Base-by-base conservation (phyloP, 2,329 filamentous ascomycete genomes). In the Pseudopyrenochaeta lycopersici region DNA sequence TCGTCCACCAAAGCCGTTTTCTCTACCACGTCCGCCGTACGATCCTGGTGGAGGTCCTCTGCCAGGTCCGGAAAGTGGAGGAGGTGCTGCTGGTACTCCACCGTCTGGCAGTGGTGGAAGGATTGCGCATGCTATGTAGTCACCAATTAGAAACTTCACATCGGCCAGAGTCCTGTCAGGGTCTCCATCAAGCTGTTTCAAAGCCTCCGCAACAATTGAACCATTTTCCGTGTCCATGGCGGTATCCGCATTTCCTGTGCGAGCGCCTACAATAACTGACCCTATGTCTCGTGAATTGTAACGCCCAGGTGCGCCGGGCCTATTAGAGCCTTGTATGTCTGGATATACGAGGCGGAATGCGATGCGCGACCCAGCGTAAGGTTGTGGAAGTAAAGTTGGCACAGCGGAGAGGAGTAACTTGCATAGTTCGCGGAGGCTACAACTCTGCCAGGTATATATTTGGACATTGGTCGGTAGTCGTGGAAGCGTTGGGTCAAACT, bases 331-430 rank as follows among this genome's bases (percentile, higher is more conserved):
- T 46, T 81, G 77, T 20, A 90, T 85, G 75, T 97, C 92, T 1
- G 90, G 90, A 72, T 90, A 97, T 48, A 97, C 86, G 15, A 97
- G 85, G 42, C 93, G 89, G 78, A 95, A 98, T 56, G 87, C 88
- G n/a, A 97, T 83, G 48, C 94, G 87, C 7, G 92, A 94, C 56
- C 94, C 93, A 35, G 92, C 84, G 6, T 88, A 85, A 0, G 90
- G 90, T 32, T 83, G 80, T 0, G 92, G 91, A 2, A 97, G 84
- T 17, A 92, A 78, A 2, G 81, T 78, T 0, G 90, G 89, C 1
- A 91, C 81, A 1, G 89, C 84, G 45, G 85, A 85, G 23, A 87
- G 85, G 51, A 98, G 84, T 48, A 94, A 88, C 51, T 90, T 86
- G 18, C 90, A 88, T 31, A 98, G 86, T 75, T 97, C 92, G 62